Evolutionary conservation across 495 filamentous ascomycete genomes (phyloP), one percentile per base, ranked within the genome.

Genomic region (Neurospora sp.): DNA sequence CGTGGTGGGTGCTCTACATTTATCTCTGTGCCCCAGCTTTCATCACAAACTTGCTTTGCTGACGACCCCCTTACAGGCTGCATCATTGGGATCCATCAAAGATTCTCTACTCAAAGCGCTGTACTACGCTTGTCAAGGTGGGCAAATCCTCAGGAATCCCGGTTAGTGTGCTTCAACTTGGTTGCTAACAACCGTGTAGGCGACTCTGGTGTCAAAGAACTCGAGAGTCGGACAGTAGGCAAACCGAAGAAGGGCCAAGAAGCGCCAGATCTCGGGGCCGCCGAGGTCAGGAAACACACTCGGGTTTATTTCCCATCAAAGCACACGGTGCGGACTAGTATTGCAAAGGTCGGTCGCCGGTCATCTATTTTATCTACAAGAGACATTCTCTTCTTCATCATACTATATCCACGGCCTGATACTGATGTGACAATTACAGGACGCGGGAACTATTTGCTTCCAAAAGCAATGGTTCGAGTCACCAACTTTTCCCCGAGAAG

Each of bases 241-340:
- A 44, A 35, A 35, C 35, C 35, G 3, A 35, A 73, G 39, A 81
- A 76, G 71, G 73, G 73, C 39, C 84, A 80, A 75, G 80, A 35
- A 77, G 85, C 74, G 4, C 69, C 71, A 20, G 77, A 78, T 39
- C 82, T 74, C 20, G 81, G 80, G 27, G 74, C 74, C 4, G 76
- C 76, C 6, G 75, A 72, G 7, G 79, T 94, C 42, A 81, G 83
- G 40, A 77, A 86, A 7, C 81, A 84, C 27, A 89, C 94, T 75
- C 88, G 89, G 0, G 85, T 98, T 4, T 97, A 94, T 78, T 99
- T 95, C 76, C 96, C 96, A 0, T 94, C 92, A 0, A 78, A 86
- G 1, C 83, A 91, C 1, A 97, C 94, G 1, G 92, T 97, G 3
- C 23, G 14, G 14, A 66, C 23, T 37, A 66, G 54, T 18, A 66